phyloP scores from a whole-genome alignment of 2,329 filamentous ascomycete species.

The Colletotrichum spinosum region DNA sequence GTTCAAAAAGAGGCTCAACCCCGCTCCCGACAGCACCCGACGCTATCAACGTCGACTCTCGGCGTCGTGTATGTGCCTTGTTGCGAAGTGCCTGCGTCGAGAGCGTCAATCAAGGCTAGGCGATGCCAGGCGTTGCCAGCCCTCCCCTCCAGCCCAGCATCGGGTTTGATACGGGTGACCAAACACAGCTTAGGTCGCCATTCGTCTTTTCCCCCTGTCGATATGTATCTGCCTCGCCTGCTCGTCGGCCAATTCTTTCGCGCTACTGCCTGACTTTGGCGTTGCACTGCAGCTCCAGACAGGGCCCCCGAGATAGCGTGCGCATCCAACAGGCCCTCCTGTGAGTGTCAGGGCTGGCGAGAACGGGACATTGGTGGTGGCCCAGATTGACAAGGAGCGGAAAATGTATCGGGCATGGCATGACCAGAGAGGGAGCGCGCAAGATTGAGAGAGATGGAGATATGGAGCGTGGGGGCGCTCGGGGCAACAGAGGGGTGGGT shows the following conservation, averaged over 20 bases:
- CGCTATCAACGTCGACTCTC: background rate
- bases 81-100: background rate
- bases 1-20: no score
- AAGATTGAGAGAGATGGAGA: conserved; percentile 1
- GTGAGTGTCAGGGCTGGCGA: no score
- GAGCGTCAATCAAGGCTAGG: no score
- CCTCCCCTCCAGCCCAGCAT: background rate
- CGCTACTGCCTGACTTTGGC: conserved; percentile 18
- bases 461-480: conserved; percentile 23
- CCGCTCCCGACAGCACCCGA: no score
- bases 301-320: no score
- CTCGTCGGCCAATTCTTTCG: conserved; percentile 35
- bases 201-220: background rate
- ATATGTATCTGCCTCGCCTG: conserved; percentile 1
- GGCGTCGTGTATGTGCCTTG: conserved; percentile 1
- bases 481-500: conserved; percentile 19
- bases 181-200: conserved; percentile 3
- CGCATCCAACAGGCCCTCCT: no score
- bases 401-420: conserved; percentile 4
- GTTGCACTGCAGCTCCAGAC: conserved; percentile 26
- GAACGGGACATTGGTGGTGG: no score
- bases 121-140: background rate
- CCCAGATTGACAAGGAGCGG: conserved; percentile 2
- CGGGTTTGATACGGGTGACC: conserved; percentile 19
- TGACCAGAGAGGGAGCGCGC: background rate